These are phyloP conservation scores for Penicillium sp. DNA, from an alignment of 2,329 filamentous ascomycete genomes.

Conservation along the genomic window DNA sequence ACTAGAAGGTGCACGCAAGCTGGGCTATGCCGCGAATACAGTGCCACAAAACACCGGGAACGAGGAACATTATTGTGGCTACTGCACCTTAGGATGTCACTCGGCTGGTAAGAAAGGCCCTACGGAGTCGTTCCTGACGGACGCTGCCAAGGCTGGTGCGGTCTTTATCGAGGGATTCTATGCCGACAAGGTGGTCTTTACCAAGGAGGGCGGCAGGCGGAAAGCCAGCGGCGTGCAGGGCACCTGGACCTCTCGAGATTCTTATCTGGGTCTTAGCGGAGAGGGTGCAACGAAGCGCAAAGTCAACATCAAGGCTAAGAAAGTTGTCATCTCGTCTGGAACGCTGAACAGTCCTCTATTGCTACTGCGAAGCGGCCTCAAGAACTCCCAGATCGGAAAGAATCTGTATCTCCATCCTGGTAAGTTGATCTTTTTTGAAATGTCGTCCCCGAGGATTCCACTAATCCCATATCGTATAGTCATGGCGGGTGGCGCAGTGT, in stretches of 20 bases:
- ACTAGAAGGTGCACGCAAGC: constrained; percentile 73
- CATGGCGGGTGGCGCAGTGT: constrained; percentile 60
- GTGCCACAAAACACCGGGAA: constrained; percentile 82
- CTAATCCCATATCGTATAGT: constrained; percentile 22
- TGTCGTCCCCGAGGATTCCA: not conserved
- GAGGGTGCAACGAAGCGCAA: constrained; percentile 58
- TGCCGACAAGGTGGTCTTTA: constrained; percentile 72
- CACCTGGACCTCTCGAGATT: constrained; percentile 73
- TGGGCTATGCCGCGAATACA: constrained; percentile 71
- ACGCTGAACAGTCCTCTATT: constrained; percentile 77
- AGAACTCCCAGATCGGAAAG: constrained; percentile 78
- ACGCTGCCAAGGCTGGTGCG: constrained; percentile 76
- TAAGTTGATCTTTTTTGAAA: constrained; percentile 48
- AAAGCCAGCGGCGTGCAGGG: constrained; percentile 74
- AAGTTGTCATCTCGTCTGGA: constrained; percentile 78
- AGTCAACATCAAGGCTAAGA: constrained; percentile 76
- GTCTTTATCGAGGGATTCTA: constrained; percentile 83
- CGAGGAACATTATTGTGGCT: constrained; percentile 73
- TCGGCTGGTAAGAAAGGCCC: constrained; percentile 79
- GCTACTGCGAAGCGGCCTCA: constrained; percentile 76
- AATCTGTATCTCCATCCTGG: constrained; percentile 84
- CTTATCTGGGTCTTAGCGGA: constrained; percentile 61
- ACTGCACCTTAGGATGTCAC: constrained; percentile 64
- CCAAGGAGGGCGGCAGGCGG: constrained; percentile 53
- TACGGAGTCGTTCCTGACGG: constrained; percentile 74